Base-by-base conservation (phyloP, 1,284 basidiomycete genomes). In the Kalmanozyma brasiliensis region DNA sequence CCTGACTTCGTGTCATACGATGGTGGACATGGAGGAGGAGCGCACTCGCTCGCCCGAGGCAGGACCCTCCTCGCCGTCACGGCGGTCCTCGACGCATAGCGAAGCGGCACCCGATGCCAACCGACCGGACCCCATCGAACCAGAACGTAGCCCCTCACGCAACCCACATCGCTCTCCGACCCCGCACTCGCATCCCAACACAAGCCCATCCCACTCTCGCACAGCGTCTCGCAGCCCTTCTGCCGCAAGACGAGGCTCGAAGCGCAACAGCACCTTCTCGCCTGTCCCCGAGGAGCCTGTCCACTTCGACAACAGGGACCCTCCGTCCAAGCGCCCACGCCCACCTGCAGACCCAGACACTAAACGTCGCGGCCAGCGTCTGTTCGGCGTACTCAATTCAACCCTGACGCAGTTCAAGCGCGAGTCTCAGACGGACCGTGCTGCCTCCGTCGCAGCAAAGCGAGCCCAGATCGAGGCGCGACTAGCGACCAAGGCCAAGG, bases 341-440 rank as follows among this genome's bases (percentile, higher is more conserved):
- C 24, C 26, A 1, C 34, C 17, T n/a, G 8, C 19, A 3, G 63
- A 60, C 16, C 47, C 42, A 6, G 49, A 49, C 19, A 19, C 37
- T 4, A 49, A 53, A 19, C 33, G 17, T 7, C 42, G 67, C 19
- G 61, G 52, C 1, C 52, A 43, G 2, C 44, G 67, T 4, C 52
- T 70, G 17, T 57, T 70, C 10, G 56, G 57, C 9, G 24, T 70
- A 1, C 57, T 70, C 22, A 52, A 37, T 1, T 56, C 57, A 0
- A 70, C 67, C 16, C 42, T 70, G 6, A 34, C 41, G 16, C 48
- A 55, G 20, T 65, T 70, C 52, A 60, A 61, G 34, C 45, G 52
- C 19, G 61, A 70, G 29, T 47, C 59, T 9, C 55, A 68, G 45
- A 33, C 46, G 4, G 33, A 51, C 2, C 45, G 35, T 14, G 45